These are phyloP conservation scores for Tuber borchii DNA, from an alignment of 495 filamentous ascomycete genomes.

Conservation along the genomic window DNA sequence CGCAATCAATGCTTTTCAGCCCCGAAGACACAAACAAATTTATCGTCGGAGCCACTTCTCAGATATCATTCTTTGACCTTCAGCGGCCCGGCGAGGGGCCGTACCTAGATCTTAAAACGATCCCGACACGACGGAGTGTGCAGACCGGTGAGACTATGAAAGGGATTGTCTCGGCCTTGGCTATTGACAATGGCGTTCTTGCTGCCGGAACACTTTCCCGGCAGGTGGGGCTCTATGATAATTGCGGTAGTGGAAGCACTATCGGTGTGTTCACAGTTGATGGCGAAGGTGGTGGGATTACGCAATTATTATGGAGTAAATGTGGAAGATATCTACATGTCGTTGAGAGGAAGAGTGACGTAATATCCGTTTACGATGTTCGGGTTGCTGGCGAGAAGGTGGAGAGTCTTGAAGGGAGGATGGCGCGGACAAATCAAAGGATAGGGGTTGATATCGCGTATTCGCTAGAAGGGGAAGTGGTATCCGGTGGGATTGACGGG, in stretches of 20 bases:
- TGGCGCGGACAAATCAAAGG: constrained; percentile 68
- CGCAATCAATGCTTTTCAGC: constrained; percentile 67
- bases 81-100: constrained; percentile 60
- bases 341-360: constrained; percentile 71
- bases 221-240: constrained; percentile 68
- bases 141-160: constrained; percentile 71
- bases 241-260: constrained; percentile 57
- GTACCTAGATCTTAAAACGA: constrained; percentile 58
- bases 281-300: constrained; percentile 62
- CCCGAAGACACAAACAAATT: constrained; percentile 52
- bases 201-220: constrained; percentile 79
- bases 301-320: constrained; percentile 69
- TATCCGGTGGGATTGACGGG: constrained; percentile 64
- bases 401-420: constrained; percentile 62
- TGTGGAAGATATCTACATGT: constrained; percentile 84
- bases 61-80: constrained; percentile 73
- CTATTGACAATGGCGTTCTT: constrained; percentile 48
- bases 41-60: constrained; percentile 66
- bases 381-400: constrained; percentile 63
- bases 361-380: constrained; percentile 75
- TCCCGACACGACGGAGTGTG: constrained; percentile 65
- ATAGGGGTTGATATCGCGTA: constrained; percentile 63
- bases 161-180: constrained; percentile 68
- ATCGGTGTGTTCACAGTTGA: constrained; percentile 56
- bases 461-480: constrained; percentile 45